These are phyloP conservation scores for Flaveria trinervia DNA, from an alignment of 129 eudicot genomes.

Conservation along the genomic window DNA sequence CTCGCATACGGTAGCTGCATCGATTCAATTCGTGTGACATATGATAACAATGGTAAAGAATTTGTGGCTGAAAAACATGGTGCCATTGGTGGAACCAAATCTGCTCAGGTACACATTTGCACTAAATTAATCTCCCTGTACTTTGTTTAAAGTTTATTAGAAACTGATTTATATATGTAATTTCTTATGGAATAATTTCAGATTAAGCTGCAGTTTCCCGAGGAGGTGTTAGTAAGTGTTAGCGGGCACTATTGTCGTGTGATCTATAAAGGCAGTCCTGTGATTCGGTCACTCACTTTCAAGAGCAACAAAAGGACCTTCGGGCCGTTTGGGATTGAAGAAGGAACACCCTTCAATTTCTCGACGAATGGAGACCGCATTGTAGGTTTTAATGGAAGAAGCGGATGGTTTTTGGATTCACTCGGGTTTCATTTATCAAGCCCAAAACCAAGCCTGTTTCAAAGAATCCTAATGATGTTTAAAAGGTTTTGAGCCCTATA, in stretches of 20 bases:
- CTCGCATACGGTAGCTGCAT: slow-evolving; percentile 57
- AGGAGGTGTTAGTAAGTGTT: slow-evolving; percentile 52
- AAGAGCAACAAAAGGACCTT: slow-evolving; percentile 50
- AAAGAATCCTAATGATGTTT: slow-evolving; percentile 33
- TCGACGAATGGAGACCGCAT: slow-evolving; percentile 47
- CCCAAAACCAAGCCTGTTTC: slow-evolving; percentile 25
- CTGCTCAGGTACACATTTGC: slow-evolving; percentile 41
- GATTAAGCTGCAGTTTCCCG: slow-evolving; percentile 75
- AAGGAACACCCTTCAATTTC: slow-evolving; percentile 59
- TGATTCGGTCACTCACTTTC: slow-evolving; percentile 43
- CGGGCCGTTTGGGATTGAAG: slow-evolving; percentile 73
- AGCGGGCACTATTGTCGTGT: slow-evolving; percentile 59
- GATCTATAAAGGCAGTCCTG: slow-evolving; percentile 55
- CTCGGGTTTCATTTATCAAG: slow-evolving; percentile 43
- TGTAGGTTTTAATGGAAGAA: slow-evolving; percentile 40
- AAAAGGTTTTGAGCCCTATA: neutral
- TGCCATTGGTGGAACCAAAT: slow-evolving; percentile 55
- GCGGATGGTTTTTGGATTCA: slow-evolving; percentile 30
- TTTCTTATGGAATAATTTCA: slow-evolving; percentile 18
- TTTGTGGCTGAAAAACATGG: slow-evolving; percentile 55
- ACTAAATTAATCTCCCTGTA: neutral
- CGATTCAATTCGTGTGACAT: slow-evolving; percentile 60
- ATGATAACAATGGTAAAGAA: slow-evolving; percentile 59
- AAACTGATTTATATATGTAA: neutral
- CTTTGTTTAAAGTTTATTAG: neutral